phyloP scores from a whole-genome alignment of 495 filamentous ascomycete genomes.

The Lophium mytilinum region DNA sequence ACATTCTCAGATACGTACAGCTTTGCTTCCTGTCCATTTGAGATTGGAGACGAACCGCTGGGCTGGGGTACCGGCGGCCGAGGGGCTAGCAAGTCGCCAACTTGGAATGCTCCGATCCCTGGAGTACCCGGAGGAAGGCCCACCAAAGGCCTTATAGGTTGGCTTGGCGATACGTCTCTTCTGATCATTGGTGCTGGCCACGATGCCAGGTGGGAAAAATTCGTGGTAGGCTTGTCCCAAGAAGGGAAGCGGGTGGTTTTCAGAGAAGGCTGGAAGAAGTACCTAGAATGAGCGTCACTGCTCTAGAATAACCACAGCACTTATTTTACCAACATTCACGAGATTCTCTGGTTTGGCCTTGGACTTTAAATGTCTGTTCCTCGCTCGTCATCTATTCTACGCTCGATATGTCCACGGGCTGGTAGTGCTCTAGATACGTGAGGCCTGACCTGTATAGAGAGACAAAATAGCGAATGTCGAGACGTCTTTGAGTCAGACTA shows the following conservation, averaged over 20 bases:
- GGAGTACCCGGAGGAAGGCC: conserved; percentile 48
- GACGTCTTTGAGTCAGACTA: no score
- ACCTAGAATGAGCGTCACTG: conserved; percentile 38
- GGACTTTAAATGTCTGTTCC: no score
- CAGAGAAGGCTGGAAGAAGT: conserved; percentile 75
- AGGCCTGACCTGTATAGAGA: no score
- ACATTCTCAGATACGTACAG: conserved; percentile 82
- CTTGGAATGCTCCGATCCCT: conserved; percentile 22
- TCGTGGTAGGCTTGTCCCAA: conserved; percentile 54
- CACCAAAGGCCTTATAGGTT: conserved; percentile 67
- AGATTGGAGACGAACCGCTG: conserved; percentile 61
- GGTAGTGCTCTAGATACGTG: no score
- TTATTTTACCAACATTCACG: no score
- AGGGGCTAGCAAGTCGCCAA: conserved; percentile 11
- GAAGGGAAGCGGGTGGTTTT: conserved; percentile 54
- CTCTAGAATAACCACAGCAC: no score
- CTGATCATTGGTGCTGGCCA: conserved; percentile 72
- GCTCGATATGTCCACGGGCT: no score
- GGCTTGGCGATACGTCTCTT: conserved; percentile 60
- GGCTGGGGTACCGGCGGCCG: conserved; percentile 16
- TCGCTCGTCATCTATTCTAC: no score
- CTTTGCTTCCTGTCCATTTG: conserved; percentile 63
- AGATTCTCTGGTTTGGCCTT: no score
- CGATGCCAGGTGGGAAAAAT: conserved; percentile 80
- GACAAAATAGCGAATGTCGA: no score